Conservation (phyloP, 1,284 basidiomycete species). For the Austropuccinia psidii region DNA sequence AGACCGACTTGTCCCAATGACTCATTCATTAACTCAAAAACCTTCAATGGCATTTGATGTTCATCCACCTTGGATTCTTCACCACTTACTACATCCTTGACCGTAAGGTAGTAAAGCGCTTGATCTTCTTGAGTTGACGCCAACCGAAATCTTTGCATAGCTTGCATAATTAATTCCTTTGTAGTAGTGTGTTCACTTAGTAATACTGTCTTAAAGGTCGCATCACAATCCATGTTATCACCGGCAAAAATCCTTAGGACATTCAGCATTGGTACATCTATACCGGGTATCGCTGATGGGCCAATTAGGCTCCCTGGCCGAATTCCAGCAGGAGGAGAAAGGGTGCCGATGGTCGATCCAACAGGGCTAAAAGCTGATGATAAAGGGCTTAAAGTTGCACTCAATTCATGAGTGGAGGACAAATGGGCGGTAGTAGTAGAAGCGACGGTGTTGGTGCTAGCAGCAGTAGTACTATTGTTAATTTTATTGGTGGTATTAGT, state of each 20-base stretch:
- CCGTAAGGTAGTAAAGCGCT: constrained; percentile 66
- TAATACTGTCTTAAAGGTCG: constrained; percentile 94
- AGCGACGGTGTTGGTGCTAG: constrained; percentile 33
- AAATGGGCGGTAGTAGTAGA: constrained; percentile 18
- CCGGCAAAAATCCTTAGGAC: constrained; percentile 94
- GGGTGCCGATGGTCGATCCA: background rate
- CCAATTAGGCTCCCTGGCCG: constrained; percentile 53
- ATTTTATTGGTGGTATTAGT: constrained; percentile 20
- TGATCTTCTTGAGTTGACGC: constrained; percentile 51
- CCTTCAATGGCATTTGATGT: constrained; percentile 69
- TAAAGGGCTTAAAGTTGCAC: background rate
- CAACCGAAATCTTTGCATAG: constrained; percentile 83
- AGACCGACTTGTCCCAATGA: constrained; percentile 44
- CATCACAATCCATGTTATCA: constrained; percentile 73
- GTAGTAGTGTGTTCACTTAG: constrained; percentile 78
- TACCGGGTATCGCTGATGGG: constrained; percentile 46
- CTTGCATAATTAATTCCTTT: constrained; percentile 75
- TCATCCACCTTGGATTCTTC: constrained; percentile 62
- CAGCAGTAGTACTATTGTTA: constrained; percentile 30
- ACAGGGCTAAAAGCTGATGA: constrained; percentile 35
- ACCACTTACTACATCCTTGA: constrained; percentile 81
- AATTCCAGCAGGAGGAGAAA: constrained; percentile 46
- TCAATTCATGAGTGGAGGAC: too few species aligned
- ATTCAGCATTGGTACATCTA: constrained; percentile 68
- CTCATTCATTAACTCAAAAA: constrained; percentile 76